Evolutionary conservation across 1,284 basidiomycete species (phyloP).

Genomic region (Pterula multifida): DNA sequence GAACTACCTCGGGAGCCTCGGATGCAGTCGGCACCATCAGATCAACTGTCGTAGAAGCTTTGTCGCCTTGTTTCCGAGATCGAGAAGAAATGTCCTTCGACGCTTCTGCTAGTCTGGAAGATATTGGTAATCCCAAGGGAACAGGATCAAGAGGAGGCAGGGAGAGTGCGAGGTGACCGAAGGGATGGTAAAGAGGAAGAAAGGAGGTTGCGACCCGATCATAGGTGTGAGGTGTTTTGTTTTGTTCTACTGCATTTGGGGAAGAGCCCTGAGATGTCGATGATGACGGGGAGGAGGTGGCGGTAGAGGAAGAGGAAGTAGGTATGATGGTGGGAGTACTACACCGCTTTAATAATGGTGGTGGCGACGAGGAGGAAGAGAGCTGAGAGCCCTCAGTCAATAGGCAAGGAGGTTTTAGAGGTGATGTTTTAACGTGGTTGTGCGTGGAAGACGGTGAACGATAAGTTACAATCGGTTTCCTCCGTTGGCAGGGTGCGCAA

Average conservation of each 20-base stretch:
- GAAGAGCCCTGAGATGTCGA: background rate
- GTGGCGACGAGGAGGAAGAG: background rate
- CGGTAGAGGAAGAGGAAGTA: background rate
- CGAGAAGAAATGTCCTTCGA: slow-evolving; percentile 15
- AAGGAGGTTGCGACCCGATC: background rate
- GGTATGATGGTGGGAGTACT: background rate
- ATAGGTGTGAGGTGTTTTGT: background rate
- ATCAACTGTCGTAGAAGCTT: slow-evolving; percentile 4
- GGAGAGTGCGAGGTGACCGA: slow-evolving; percentile 50
- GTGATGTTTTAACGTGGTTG: background rate
- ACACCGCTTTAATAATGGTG: background rate
- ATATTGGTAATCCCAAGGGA: slow-evolving; percentile 34
- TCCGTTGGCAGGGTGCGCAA: background rate
- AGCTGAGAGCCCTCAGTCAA: background rate
- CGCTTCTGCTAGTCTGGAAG: slow-evolving; percentile 13
- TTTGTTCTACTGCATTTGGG: background rate
- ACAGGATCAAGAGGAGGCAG: slow-evolving; percentile 53
- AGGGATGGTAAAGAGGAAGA: slow-evolving; percentile 59
- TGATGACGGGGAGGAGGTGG: too few relatives aligned
- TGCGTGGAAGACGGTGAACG: background rate
- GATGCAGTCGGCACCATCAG: background rate
- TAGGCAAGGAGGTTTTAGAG: background rate
- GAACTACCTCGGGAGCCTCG: slow-evolving; percentile 11
- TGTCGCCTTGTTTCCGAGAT: slow-evolving; percentile 14
- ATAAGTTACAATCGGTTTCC: background rate